Conservation (phyloP, 495 filamentous ascomycete species). For the Annulohypoxylon maeteangense region DNA sequence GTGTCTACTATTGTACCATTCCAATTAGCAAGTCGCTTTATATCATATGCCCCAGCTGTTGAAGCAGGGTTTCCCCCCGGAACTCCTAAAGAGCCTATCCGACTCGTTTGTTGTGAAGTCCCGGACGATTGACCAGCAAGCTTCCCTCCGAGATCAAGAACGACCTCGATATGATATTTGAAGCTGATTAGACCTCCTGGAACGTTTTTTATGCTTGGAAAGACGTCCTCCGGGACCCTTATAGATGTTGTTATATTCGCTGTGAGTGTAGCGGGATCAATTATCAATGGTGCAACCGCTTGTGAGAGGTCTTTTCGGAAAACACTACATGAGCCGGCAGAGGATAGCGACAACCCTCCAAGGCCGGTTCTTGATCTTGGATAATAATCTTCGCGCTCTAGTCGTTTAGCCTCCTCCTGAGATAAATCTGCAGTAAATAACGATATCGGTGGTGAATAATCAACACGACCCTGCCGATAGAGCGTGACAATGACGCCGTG, state of each 20-base stretch:
- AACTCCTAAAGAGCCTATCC: slow-evolving; percentile 66
- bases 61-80: slow-evolving; percentile 54
- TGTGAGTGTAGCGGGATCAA: slow-evolving; percentile 81
- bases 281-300: slow-evolving; percentile 83
- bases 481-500: slow-evolving; percentile 93
- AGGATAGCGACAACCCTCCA: slow-evolving; percentile 82
- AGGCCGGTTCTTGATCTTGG: slow-evolving; percentile 77
- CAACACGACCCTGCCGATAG: slow-evolving; percentile 90
- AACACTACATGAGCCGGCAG: slow-evolving; percentile 81
- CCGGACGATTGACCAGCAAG: slow-evolving; percentile 64
- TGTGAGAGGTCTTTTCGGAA: slow-evolving; percentile 95
- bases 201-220: slow-evolving; percentile 89
- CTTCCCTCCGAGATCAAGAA: slow-evolving; percentile 91
- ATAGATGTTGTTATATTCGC: slow-evolving; percentile 82
- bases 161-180: slow-evolving; percentile 90
- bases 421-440: slow-evolving; percentile 68
- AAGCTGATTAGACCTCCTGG: slow-evolving; percentile 94
- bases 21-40: slow-evolving; percentile 62
- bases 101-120: slow-evolving; percentile 55
- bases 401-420: slow-evolving; percentile 66
- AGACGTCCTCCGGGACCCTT: slow-evolving; percentile 87
- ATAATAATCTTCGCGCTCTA: slow-evolving; percentile 84
- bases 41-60: slow-evolving; percentile 44
- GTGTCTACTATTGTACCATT: slow-evolving; percentile 88
- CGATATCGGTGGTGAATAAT: slow-evolving; percentile 75